Conservation (phyloP, 306 rosid genomes). For the Cicer bijugum region DNA sequence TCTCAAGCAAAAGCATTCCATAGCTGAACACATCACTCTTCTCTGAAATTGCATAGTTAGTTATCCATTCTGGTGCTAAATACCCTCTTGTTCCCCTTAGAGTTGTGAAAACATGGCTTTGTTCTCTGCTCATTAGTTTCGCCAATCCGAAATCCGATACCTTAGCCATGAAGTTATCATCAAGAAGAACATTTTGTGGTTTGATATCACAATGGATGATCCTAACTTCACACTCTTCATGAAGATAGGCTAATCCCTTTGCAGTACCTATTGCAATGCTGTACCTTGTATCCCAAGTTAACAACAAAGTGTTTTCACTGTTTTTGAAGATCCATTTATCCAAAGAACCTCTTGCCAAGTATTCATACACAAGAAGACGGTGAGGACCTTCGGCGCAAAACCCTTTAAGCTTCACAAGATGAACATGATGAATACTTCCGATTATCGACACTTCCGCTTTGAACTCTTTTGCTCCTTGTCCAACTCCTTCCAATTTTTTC, state of each 20-base stretch:
- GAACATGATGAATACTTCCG: slow-evolving; percentile 91
- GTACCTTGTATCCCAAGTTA: slow-evolving; percentile 83
- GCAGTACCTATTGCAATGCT: slow-evolving; percentile 90
- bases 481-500: slow-evolving; percentile 86
- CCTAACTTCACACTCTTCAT: slow-evolving; percentile 89
- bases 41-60: slow-evolving; percentile 91
- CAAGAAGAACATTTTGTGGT: slow-evolving; percentile 90
- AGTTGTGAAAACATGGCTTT: slow-evolving; percentile 90
- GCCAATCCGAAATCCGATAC: slow-evolving; percentile 94
- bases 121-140: slow-evolving; percentile 83
- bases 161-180: slow-evolving; percentile 68
- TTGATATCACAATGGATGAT: slow-evolving; percentile 87
- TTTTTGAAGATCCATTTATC: slow-evolving; percentile 81
- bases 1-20: slow-evolving; percentile 87
- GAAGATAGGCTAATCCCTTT: slow-evolving; percentile 85
- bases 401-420: slow-evolving; percentile 68
- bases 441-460: slow-evolving; percentile 89
- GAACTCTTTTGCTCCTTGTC: slow-evolving; percentile 89
- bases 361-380: slow-evolving; percentile 75
- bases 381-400: slow-evolving; percentile 72
- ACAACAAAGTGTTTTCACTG: slow-evolving; percentile 53
- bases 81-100: slow-evolving; percentile 91
- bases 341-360: slow-evolving; percentile 74
- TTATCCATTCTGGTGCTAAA: slow-evolving; percentile 94
- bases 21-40: slow-evolving; percentile 93